Base-by-base conservation (phyloP, 2,329 filamentous ascomycete genomes). In the Verticillium zaregamsianum region DNA sequence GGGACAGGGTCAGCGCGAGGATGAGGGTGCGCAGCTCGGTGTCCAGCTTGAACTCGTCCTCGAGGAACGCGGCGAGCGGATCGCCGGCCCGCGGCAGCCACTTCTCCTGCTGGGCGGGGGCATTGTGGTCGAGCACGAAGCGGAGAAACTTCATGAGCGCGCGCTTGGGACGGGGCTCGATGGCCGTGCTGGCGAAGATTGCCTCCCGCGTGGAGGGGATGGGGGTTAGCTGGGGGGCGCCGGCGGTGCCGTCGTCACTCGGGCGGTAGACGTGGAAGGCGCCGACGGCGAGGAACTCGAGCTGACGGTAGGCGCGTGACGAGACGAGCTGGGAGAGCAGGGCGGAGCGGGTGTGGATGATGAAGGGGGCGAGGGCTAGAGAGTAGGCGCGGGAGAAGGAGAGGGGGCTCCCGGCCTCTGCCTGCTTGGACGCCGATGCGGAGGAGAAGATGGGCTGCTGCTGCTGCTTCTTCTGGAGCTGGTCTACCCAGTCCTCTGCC, bases 71-170 rank as follows among this genome's bases (percentile, higher is more conserved):
- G 2, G 80, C 73, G 57, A 94, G 83, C 0, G 82, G 78, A 59
- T 76, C 75, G 14, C 80, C 73, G 32, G 86, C 84, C 59, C 85
- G 79, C 2, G 78, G 69, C 63, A 86, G 75, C 89, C 89, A 92
- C 3, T 80, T 68, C 59, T 83, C 83, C 58, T 68, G 73, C 70
- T 86, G 85, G 59, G 73, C 72, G 60, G 81, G 78, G n/a, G 76
- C 84, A 67, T 90, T 85, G 69, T 89, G 89, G 68, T 92, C 86
- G 63, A 88, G 80, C 59, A 97, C 90, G 72, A 95, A 94, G 73
- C 94, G 93, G 70, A 98, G 82, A 69, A 97, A 96, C 74, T 96
- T 96, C 90, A 97, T 97, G 69, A 98, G 77, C 11, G 86, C 85
- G 60, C 94, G 88, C 78, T 98, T 98, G 6, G 92, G 87, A 66